Conservation (phyloP, 2,329 filamentous ascomycete species). For the Monosporascus sp. region DNA sequence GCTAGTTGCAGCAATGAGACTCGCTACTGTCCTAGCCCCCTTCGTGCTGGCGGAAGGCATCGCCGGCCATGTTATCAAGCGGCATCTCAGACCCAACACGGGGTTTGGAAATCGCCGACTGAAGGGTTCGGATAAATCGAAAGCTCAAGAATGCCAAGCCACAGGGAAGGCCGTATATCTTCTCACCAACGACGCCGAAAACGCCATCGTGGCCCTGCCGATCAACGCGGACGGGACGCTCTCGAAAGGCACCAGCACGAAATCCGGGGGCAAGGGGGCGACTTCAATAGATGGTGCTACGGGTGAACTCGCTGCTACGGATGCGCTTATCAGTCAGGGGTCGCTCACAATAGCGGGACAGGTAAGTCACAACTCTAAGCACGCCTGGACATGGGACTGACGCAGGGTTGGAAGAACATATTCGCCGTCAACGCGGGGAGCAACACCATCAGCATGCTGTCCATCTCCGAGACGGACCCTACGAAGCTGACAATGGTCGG, state of each 20-base stretch:
- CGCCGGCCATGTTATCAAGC: constrained; percentile 9
- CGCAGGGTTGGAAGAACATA: constrained; percentile 18
- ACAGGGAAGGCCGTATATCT: constrained; percentile 48
- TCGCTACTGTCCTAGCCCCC: neutral
- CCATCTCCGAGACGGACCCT: constrained; percentile 36
- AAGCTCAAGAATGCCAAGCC: constrained; percentile 1
- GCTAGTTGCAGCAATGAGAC: neutral
- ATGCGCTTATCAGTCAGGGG: constrained; percentile 48
- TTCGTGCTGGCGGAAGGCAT: constrained; percentile 10
- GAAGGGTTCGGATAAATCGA: no score
- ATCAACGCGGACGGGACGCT: constrained; percentile 44
- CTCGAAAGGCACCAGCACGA: constrained; percentile 33
- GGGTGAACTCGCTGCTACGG: constrained; percentile 37
- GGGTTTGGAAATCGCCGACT: no score
- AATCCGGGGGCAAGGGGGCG: constrained; percentile 44
- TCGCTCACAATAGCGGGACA: constrained; percentile 44
- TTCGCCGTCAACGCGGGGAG: constrained; percentile 53
- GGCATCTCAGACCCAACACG: neutral
- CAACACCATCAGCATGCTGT: constrained; percentile 47
- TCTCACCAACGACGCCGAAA: constrained; percentile 46
- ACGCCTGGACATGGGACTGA: constrained; percentile 1
- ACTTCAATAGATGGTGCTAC: constrained; percentile 33
- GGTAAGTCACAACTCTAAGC: constrained; percentile 35
- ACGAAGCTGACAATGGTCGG: constrained; percentile 41
- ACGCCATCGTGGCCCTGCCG: constrained; percentile 45